These are phyloP conservation scores for Metarhizium album DNA, from an alignment of 2,329 filamentous ascomycete genomes.

Conservation along the genomic window DNA sequence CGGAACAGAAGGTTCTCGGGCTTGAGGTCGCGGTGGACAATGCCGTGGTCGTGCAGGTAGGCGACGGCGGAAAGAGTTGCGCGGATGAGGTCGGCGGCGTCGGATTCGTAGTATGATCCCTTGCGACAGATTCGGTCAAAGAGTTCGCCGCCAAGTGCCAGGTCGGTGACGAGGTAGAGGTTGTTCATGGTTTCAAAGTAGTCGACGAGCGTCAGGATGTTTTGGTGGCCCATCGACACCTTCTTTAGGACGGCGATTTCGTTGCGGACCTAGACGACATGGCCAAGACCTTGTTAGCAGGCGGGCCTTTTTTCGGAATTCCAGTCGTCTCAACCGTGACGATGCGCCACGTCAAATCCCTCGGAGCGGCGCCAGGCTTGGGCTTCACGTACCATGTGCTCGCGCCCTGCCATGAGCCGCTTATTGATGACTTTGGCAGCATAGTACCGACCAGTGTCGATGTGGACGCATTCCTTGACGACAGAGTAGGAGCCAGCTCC, in stretches of 20 bases:
- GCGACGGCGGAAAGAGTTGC: slow-evolving; percentile 94
- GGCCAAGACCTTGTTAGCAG: background rate
- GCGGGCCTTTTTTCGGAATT: background rate
- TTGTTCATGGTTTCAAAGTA: slow-evolving; percentile 99
- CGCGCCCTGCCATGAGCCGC: slow-evolving; percentile 88
- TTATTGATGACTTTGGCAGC: slow-evolving; percentile 99
- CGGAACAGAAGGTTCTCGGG: slow-evolving; percentile 95
- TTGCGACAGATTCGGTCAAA: slow-evolving; percentile 99
- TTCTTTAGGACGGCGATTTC: slow-evolving; percentile 96
- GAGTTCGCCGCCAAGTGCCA: slow-evolving; percentile 89
- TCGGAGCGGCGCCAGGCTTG: background rate
- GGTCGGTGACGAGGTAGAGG: slow-evolving; percentile 92
- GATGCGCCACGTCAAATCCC: background rate
- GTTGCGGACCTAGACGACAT: slow-evolving; percentile 63
- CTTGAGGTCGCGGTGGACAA: slow-evolving; percentile 95
- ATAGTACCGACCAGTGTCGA: slow-evolving; percentile 95
- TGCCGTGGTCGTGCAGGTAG: slow-evolving; percentile 96
- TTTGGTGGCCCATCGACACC: slow-evolving; percentile 98
- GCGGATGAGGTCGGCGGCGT: slow-evolving; percentile 89
- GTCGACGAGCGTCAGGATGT: slow-evolving; percentile 94
- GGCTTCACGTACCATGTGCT: slow-evolving; percentile 72
- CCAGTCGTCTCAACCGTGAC: background rate
- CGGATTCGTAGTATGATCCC: slow-evolving; percentile 95
- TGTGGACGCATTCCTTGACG: slow-evolving; percentile 97
- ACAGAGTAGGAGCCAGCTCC: slow-evolving; percentile 96